Evolutionary conservation across 331 rosid species (phyloP), one percentile per base, ranked within the genome.

Genomic region (Stylosanthes scabra): DNA sequence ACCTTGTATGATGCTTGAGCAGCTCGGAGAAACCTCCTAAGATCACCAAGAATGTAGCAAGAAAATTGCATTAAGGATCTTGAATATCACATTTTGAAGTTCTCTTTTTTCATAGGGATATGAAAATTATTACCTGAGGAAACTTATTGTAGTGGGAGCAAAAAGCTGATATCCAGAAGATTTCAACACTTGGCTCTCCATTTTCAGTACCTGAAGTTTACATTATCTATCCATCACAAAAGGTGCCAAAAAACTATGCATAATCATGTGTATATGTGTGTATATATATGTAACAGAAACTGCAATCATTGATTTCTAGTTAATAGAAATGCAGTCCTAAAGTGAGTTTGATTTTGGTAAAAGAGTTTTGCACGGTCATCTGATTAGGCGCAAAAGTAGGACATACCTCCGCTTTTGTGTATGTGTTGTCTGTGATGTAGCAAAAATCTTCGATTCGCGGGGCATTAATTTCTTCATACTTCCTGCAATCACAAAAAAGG

Each of bases 1-100:
- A 95, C 99, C 97, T 80, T 78, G 80, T 80, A 86, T 27, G 91
- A 86, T 72, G 97, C 91, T 82, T 92, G 99, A 40, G 97, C 99
- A 10, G 92, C 99, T 66, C 85, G 92, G 83, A 95, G 92, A 75
- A 87, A 92, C 78, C 98, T 83, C 97, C 99, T 95, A 82, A 61
- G 76, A 90, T 74, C 88, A 76, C 69, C 66, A 81, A 42, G 49
- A 86, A 81, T 74, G 64, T 42, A 16, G 11, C 27, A 46, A 15
- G 60, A 49, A 15, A 71, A 52, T 47, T 57, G 64, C 69, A 71
- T 74, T 78, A 11, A 83, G 72, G 74, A 67, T 54, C 59, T 52
- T 44, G 49, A 72, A 66, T 39, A 15, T 37, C 4, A 31, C 2
- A 40, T 46, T 46, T 15, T 27, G 41, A 44, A 68, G 49, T 3